phyloP scores from a whole-genome alignment of 148 eudicot genomes.

The Rhododendron vialii region DNA sequence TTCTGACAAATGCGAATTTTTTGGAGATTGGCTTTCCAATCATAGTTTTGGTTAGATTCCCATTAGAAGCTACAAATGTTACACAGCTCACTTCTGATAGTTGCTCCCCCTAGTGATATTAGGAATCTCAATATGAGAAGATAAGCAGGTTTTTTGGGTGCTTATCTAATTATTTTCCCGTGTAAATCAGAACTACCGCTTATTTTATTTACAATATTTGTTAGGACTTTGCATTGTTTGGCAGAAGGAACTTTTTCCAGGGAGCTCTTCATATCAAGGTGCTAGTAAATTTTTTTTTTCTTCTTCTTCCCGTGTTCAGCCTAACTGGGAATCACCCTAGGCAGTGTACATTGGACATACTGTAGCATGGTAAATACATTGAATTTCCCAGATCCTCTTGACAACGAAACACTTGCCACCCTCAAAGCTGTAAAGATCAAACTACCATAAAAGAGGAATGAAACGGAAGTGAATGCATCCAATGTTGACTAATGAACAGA shows the following conservation, averaged over 20 bases:
- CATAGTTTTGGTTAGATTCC: not conserved
- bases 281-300: not conserved
- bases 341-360: not conserved
- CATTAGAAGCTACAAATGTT: not conserved
- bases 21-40: conserved; percentile 4
- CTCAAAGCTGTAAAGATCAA: not conserved
- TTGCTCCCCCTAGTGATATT: not conserved
- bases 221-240: not conserved
- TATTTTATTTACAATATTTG: not conserved
- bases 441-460: not conserved
- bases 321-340: not conserved
- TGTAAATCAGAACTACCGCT: conserved; percentile 3
- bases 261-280: not conserved
- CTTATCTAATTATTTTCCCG: conserved; percentile 26
- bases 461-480: not conserved
- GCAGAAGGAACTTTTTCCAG: not conserved
- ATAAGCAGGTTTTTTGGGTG: conserved; percentile 29
- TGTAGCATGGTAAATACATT: not conserved
- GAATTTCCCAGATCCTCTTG: not conserved
- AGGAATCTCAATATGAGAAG: conserved; percentile 3
- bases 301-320: not conserved
- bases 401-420: not conserved
- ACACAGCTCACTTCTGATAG: not conserved
- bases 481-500: not conserved
- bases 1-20: not conserved